Conservation (phyloP, 805 yeast genomes). For the Metschnikowia sp. region DNA sequence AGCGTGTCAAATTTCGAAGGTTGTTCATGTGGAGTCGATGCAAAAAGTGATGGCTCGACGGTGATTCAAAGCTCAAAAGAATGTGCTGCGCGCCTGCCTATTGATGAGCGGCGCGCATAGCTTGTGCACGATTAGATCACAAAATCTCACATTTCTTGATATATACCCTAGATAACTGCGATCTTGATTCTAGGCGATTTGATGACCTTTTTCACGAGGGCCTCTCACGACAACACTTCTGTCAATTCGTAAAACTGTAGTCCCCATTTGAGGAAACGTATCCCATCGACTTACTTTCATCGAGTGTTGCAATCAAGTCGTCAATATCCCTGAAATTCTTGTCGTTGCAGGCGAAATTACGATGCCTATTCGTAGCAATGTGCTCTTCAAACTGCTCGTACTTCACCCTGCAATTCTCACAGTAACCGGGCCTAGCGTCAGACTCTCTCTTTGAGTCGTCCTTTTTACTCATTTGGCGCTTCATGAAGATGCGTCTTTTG, state of each 20-base stretch:
- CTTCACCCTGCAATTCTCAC: conserved; percentile 88
- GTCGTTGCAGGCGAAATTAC: conserved; percentile 71
- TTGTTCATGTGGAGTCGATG: conserved; percentile 1
- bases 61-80: too few relatives aligned
- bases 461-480: conserved; percentile 30
- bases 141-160: too few relatives aligned
- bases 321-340: conserved; percentile 77
- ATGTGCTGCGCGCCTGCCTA: too few relatives aligned
- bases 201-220: too few relatives aligned
- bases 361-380: conserved; percentile 63
- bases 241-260: conserved; percentile 18
- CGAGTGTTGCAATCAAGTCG: conserved; percentile 53
- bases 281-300: conserved; percentile 42
- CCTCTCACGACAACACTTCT: neutral
- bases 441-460: conserved; percentile 23
- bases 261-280: conserved; percentile 41
- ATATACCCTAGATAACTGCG: too few relatives aligned
- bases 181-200: too few relatives aligned
- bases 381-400: conserved; percentile 81
- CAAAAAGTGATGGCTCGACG: too few relatives aligned
- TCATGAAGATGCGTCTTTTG: conserved; percentile 44
- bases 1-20: neutral
- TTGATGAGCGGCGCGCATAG: too few relatives aligned
- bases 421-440: conserved; percentile 65
- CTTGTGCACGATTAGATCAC: too few relatives aligned